Percentiles rank a stretch among this genome's conserved stretches.
phyloP scores from a whole-genome alignment of 75 land plant species.

The Pseudotsuga menziesii region DNA sequence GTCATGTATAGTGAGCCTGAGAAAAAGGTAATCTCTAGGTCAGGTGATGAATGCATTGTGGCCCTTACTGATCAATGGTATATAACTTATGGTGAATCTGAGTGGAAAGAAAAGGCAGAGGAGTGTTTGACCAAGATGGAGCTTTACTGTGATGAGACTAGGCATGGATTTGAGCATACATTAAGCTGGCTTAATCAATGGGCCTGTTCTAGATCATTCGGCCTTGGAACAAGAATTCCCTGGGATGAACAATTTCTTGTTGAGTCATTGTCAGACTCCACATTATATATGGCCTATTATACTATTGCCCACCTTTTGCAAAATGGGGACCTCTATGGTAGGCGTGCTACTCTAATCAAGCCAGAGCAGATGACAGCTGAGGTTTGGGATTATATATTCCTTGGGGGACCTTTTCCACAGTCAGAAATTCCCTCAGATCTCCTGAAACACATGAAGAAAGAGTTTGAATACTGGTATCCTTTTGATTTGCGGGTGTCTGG shows the following conservation, averaged over 20 bases:
- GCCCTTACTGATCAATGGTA: slow-evolving; percentile 99
- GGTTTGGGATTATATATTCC: slow-evolving; percentile 80
- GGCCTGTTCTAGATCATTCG: slow-evolving; percentile 96
- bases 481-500: slow-evolving; percentile 90
- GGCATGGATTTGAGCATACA: slow-evolving; percentile 83
- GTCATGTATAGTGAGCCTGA: slow-evolving; percentile 90
- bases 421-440: slow-evolving; percentile 42
- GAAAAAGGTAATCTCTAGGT: slow-evolving; percentile 87
- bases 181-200: slow-evolving; percentile 90
- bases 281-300: slow-evolving; percentile 94
- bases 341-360: slow-evolving; percentile 17
- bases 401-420: slow-evolving; percentile 47
- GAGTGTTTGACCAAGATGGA: slow-evolving; percentile 74
- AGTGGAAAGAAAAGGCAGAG: slow-evolving; percentile 61
- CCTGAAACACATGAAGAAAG: slow-evolving; percentile 67
- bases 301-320: slow-evolving; percentile 78
- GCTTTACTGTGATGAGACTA: slow-evolving; percentile 57
- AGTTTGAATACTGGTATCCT: slow-evolving; percentile 92
- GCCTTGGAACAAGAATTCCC: slow-evolving; percentile 83
- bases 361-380: slow-evolving; percentile 79
- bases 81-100: slow-evolving; percentile 73
- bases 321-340: slow-evolving; percentile 71
- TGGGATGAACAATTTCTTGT: slow-evolving; percentile 90
- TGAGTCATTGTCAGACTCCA: slow-evolving; percentile 88
- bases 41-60: slow-evolving; percentile 95